phyloP scores from a whole-genome alignment of 257 asterid genomes.

The Capsicum rhomboideum region DNA sequence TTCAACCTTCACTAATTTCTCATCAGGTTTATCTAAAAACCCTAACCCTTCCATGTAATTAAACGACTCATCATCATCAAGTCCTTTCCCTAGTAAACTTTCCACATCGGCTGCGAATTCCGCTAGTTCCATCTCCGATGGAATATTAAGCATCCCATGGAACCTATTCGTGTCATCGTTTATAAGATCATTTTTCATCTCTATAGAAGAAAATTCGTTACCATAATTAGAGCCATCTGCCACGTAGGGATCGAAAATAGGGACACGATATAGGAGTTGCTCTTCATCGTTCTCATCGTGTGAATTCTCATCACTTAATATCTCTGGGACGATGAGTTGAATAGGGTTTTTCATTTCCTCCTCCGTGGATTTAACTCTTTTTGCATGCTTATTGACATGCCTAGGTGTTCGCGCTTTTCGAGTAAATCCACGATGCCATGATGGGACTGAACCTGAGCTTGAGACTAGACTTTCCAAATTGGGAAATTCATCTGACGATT shows the following conservation, averaged over 20 bases:
- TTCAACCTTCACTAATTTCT: constrained; percentile 38
- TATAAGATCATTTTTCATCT: neutral
- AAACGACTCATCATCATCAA: constrained; percentile 39
- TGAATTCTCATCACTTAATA: constrained; percentile 45
- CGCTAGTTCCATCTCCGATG: constrained; percentile 69
- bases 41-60: constrained; percentile 65
- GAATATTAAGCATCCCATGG: constrained; percentile 24
- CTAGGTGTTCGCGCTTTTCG: constrained; percentile 70
- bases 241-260: constrained; percentile 47
- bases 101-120: constrained; percentile 82
- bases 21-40: constrained; percentile 5
- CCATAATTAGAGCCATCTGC: constrained; percentile 33
- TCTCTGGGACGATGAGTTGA: constrained; percentile 45
- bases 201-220: neutral
- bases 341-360: constrained; percentile 14
- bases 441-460: neutral
- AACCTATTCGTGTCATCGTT: constrained; percentile 10
- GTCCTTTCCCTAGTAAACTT: constrained; percentile 62
- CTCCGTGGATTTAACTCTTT: neutral
- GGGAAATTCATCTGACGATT: neutral
- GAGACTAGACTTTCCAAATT: neutral
- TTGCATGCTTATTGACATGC: constrained; percentile 16
- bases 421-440: constrained; percentile 66
- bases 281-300: constrained; percentile 58
- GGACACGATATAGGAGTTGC: constrained; percentile 62